Evolutionary conservation across 2,329 filamentous ascomycete genomes (phyloP).

Genomic region (Ophiostoma novo-ulmi): DNA sequence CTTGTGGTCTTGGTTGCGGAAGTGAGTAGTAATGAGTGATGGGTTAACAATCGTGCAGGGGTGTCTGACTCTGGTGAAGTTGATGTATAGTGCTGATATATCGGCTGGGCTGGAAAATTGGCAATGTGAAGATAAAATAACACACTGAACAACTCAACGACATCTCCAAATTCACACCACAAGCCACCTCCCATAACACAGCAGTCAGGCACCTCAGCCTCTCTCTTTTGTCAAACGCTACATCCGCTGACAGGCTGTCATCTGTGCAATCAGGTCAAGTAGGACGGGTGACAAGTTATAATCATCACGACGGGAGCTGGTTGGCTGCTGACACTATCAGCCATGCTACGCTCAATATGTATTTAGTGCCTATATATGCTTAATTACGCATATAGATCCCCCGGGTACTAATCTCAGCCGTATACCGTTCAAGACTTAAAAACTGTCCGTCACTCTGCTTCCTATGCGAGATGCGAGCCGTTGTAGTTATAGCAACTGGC

Average conservation of each 20-base stretch:
- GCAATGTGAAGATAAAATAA: too few relatives aligned
- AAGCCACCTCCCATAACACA: neutral
- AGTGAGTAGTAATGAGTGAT: neutral
- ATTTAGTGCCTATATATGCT: neutral
- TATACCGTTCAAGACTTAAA: slow-evolving; percentile 1
- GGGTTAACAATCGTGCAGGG: neutral
- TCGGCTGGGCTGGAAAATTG: neutral
- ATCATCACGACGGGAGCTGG: neutral
- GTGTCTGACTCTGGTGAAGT: neutral
- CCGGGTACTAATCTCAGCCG: neutral
- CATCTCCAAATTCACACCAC: neutral
- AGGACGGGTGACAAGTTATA: neutral
- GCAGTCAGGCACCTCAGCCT: neutral
- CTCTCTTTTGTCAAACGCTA: neutral
- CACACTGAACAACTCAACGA: too few relatives aligned
- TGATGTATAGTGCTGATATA: neutral
- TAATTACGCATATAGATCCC: neutral
- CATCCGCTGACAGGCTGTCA: neutral
- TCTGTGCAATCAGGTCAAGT: neutral
- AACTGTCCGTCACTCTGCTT: neutral
- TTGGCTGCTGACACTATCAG: neutral
- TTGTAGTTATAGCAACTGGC: neutral
- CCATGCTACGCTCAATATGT: neutral
- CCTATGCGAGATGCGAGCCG: neutral
- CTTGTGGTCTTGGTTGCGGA: neutral